phyloP scores from a whole-genome alignment of 371 early-diverging fungal species.

The Fennellomyces sp. region DNA sequence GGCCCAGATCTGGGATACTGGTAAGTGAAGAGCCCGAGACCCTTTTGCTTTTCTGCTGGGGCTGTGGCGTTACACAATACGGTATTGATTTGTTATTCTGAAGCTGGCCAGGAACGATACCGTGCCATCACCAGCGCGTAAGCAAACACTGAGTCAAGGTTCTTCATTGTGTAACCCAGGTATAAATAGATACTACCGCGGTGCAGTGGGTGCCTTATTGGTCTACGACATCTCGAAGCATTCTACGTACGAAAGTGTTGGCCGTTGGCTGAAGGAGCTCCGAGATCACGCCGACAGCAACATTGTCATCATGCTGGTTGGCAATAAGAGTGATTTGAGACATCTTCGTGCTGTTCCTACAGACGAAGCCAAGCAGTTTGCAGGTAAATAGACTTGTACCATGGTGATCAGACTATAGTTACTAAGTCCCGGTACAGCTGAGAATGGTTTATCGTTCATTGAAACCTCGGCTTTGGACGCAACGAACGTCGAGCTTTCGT shows the following conservation, averaged over 20 bases:
- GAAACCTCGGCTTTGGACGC: conserved; percentile 96
- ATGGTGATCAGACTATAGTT: no score
- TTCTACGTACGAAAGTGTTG: conserved; percentile 93
- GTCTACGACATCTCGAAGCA: conserved; percentile 99
- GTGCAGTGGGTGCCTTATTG: conserved; percentile 98
- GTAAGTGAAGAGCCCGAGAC: conserved; percentile 25
- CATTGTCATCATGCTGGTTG: conserved; percentile 99
- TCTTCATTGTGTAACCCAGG: background rate
- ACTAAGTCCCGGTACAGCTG: conserved; percentile 51
- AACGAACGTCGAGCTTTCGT: conserved; percentile 93
- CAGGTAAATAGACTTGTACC: conserved; percentile 67
- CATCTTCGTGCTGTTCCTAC: conserved; percentile 96
- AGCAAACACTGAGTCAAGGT: conserved; percentile 30
- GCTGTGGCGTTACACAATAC: background rate
- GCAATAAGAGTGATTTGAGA: conserved; percentile 99
- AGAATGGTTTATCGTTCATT: conserved; percentile 90
- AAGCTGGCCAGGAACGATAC: conserved; percentile 92
- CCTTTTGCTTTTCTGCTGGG: background rate
- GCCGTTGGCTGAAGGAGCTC: conserved; percentile 98
- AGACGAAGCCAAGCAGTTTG: conserved; percentile 96
- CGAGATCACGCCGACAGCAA: conserved; percentile 97
- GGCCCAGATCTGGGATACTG: conserved; percentile 99
- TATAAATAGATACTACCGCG: conserved; percentile 92
- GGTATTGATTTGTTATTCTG: conserved; percentile 4
- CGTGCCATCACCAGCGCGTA: conserved; percentile 91